Conservation (phyloP, 2,329 filamentous ascomycete genomes). For the Epichloe glyceriae region DNA sequence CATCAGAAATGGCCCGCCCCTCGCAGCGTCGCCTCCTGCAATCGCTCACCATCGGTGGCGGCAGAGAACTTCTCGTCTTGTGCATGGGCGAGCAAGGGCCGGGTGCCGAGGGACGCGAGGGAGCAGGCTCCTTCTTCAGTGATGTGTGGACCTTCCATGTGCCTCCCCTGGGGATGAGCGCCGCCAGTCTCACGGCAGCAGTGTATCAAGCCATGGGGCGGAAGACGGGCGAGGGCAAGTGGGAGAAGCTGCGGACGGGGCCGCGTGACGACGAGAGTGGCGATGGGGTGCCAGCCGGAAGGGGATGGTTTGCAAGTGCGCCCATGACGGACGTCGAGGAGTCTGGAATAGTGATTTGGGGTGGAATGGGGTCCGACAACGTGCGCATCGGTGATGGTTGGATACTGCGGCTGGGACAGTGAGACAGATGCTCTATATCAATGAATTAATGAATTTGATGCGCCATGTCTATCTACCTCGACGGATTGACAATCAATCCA, state of each 20-base stretch:
- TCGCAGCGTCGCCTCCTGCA: slow-evolving; percentile 43
- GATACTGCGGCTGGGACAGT: slow-evolving; percentile 42
- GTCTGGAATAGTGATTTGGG: slow-evolving; percentile 46
- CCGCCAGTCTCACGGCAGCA: slow-evolving; percentile 43
- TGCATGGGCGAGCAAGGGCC: slow-evolving; percentile 44
- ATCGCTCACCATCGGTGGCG: slow-evolving; percentile 43
- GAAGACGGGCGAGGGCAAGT: slow-evolving; percentile 44
- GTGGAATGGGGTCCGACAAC: slow-evolving; percentile 40
- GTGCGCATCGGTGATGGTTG: slow-evolving; percentile 47
- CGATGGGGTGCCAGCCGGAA: slow-evolving; percentile 33
- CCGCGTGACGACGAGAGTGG: slow-evolving; percentile 41
- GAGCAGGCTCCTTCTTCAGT: slow-evolving; percentile 39
- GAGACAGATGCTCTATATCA: neutral
- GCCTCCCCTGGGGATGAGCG: slow-evolving; percentile 39
- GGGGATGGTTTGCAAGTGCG: slow-evolving; percentile 46
- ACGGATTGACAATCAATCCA: too few relatives aligned
- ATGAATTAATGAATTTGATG: too few relatives aligned
- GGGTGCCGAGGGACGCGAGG: slow-evolving; percentile 34
- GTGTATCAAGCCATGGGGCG: slow-evolving; percentile 38
- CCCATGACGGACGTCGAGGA: slow-evolving; percentile 46
- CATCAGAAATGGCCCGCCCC: slow-evolving; percentile 35
- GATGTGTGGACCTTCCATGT: slow-evolving; percentile 55
- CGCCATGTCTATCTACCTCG: too few relatives aligned
- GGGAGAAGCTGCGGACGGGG: slow-evolving; percentile 34
- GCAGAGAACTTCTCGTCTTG: slow-evolving; percentile 50